Conservation (phyloP, 352 stramenopile species). For the Globisporangium emineosum region DNA sequence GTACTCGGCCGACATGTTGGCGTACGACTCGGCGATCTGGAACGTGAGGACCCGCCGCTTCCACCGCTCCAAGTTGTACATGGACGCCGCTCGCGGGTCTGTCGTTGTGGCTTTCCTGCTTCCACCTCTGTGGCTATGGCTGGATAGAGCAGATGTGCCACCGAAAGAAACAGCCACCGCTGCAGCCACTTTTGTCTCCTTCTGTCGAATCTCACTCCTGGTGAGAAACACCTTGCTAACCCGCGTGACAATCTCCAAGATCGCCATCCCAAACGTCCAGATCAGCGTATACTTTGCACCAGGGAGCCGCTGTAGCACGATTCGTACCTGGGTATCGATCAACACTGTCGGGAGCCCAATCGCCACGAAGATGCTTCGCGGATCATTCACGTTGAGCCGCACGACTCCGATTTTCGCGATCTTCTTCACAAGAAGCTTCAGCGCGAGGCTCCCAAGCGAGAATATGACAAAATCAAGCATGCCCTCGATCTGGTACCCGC, state of each 20-base stretch:
- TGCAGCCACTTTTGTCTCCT: not conserved
- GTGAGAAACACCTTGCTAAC: conserved; percentile 16
- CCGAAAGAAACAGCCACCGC: not conserved
- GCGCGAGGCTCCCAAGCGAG: conserved; percentile 7
- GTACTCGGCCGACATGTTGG: conserved; percentile 53
- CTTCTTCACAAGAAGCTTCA: conserved; percentile 13
- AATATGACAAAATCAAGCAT: conserved; percentile 11
- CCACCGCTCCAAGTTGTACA: conserved; percentile 26
- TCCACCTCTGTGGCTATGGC: not conserved
- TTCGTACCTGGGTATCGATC: conserved; percentile 23
- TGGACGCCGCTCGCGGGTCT: not conserved
- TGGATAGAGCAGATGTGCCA: not conserved
- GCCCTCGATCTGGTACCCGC: not conserved
- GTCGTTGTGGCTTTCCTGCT: not conserved
- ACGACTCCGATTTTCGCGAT: conserved; percentile 3
- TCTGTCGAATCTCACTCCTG: not conserved
- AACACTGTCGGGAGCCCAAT: conserved; percentile 20
- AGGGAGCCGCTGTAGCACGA: conserved; percentile 18
- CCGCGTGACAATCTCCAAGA: conserved; percentile 16
- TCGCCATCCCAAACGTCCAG: conserved; percentile 9
- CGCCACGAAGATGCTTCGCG: conserved; percentile 17
- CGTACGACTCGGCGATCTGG: conserved; percentile 34
- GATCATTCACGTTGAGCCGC: conserved; percentile 7
- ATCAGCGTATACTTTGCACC: conserved; percentile 11
- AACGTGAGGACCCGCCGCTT: conserved; percentile 22